phyloP scores from a whole-genome alignment of 2,329 filamentous ascomycete species.

The Neopestalotiopsis sp. region DNA sequence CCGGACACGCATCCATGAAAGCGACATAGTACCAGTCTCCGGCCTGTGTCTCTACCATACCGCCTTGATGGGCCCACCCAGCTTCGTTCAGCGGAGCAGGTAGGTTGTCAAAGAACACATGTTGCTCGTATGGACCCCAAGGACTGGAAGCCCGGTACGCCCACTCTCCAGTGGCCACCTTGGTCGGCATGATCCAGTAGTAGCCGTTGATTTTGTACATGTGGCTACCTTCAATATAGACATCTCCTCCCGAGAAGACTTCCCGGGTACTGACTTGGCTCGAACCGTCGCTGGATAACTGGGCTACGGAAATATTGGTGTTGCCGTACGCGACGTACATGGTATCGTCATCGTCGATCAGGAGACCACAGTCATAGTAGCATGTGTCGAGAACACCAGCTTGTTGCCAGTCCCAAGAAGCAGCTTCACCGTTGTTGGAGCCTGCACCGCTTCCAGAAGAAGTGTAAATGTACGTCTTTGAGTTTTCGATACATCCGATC shows the following conservation, averaged over 20 bases:
- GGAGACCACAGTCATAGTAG: conserved; percentile 62
- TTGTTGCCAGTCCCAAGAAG: conserved; percentile 40
- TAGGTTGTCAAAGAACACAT: conserved; percentile 48
- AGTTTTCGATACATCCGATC: conserved; percentile 59
- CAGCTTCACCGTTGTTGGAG: background rate
- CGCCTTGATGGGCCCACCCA: conserved; percentile 59
- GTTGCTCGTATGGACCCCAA: conserved; percentile 57
- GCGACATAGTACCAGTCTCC: conserved; percentile 65
- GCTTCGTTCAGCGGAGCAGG: conserved; percentile 47
- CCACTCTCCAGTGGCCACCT: conserved; percentile 49
- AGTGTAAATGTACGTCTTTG: conserved; percentile 59
- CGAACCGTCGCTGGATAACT: conserved; percentile 54
- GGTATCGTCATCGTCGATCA: conserved; percentile 64
- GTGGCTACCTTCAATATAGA: conserved; percentile 54
- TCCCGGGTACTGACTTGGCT: conserved; percentile 47
- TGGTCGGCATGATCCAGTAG: conserved; percentile 60
- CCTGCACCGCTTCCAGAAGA: conserved; percentile 29
- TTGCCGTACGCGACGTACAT: conserved; percentile 64
- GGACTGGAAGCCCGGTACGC: conserved; percentile 55
- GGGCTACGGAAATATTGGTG: conserved; percentile 52
- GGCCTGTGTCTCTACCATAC: conserved; percentile 54
- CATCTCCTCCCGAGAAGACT: conserved; percentile 45
- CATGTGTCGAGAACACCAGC: conserved; percentile 43
- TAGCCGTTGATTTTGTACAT: conserved; percentile 62
- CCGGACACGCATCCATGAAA: conserved; percentile 60